Conservation (phyloP, 345 rosid genomes). For the Lumnitzera racemosa region DNA sequence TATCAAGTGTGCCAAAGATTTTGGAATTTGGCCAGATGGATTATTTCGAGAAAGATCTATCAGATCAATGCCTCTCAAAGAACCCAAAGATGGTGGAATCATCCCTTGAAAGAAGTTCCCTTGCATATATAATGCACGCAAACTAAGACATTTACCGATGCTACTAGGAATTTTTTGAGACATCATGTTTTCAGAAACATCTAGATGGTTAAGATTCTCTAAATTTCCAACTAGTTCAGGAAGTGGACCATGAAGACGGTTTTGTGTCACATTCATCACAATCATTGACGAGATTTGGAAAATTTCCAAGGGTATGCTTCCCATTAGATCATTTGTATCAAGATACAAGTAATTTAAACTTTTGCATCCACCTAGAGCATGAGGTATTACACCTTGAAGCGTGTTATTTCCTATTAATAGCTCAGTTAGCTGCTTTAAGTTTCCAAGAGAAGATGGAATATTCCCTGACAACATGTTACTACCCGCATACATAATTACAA, state of each 20-base stretch:
- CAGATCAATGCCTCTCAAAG: neutral
- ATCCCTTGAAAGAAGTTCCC: conserved; percentile 3
- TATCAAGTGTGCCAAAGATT: neutral
- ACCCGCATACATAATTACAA: neutral
- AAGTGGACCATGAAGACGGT: neutral
- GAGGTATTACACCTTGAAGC: neutral
- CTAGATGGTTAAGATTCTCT: neutral
- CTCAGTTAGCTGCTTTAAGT: neutral
- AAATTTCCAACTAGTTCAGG: neutral
- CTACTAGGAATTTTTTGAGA: neutral
- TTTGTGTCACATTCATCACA: neutral
- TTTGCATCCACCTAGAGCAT: neutral
- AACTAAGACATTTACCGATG: neutral
- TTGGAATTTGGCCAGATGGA: conserved; percentile 2
- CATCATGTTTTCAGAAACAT: neutral
- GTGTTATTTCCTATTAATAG: neutral
- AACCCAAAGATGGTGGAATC: neutral
- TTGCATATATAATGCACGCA: neutral
- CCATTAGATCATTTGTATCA: neutral
- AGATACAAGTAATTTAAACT: neutral
- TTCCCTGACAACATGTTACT: neutral
- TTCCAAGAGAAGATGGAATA: conserved; percentile 2
- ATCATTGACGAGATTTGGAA: neutral
- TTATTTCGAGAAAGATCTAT: conserved; percentile 1
- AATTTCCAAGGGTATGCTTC: neutral